Evolutionary conservation across 345 rosid genomes (phyloP), one percentile per base, ranked within the genome.

Genomic region (Euphorbia lathyris): DNA sequence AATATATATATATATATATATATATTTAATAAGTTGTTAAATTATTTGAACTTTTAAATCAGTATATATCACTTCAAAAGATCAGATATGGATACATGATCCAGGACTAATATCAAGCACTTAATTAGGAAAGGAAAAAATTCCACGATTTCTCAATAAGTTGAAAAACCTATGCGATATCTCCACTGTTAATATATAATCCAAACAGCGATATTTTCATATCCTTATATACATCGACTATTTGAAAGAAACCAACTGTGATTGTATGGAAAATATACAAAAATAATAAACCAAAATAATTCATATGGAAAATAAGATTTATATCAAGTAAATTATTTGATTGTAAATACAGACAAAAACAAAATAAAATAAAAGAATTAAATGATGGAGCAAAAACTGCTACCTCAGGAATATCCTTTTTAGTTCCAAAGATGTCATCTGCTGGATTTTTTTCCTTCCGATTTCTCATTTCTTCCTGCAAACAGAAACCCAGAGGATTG

Each of bases 351-450:
- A 22, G 40, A n/a, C 30, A n/a, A 45, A 65, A 22, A 56, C 62
- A 76, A 60, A 60, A 20, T 32, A 62, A 12, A 16, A 57, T 36
- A 76, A 12, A 19, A 66, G 32, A 67, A 56, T 20, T 42, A 64
- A 30, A 65, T 42, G 50, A 25, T 20, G 43, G 29, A 45, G 65
- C 22, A 66, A 36, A n/a, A 52, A 9, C 58, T 52, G 36, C 40
- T 55, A 93, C 97, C 90, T 89, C 86, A 1, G 85, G 95, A 32
- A 86, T 85, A 67, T 86, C 81, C 62, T 71, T 77, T 72, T 73
- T 83, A 66, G 74, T 72, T 50, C 43, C 51, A 2, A 59, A 0
- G 0, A 68, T 57, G 14, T 78, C 83, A 74, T 77, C 57, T 56
- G 74, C 53, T 38, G 20, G 60, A 36, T 58, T 74, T 11, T 23